Evolutionary conservation across 495 filamentous ascomycete species (phyloP), one percentile per base, ranked within the genome.

Genomic region (Geoglossum glabrum): DNA sequence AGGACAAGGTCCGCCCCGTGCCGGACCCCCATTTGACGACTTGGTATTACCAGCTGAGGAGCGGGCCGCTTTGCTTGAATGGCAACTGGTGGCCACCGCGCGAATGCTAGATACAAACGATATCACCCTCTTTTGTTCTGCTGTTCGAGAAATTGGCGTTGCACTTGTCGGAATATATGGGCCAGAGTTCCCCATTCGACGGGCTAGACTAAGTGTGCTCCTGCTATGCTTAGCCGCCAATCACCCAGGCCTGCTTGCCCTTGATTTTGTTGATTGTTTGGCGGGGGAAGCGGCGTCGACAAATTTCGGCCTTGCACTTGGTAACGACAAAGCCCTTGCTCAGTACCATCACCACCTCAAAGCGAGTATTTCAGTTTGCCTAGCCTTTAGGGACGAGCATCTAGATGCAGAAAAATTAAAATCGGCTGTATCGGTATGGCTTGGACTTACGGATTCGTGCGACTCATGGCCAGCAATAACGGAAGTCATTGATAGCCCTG

Each of bases 401-500:
- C 73, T 79, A 3, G 66, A 73, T 34, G 57, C 74, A 2, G 64
- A 71, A 10, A 63, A 73, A 0, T 60, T 92, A 0, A 72, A 78
- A 40, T 56, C 67, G 36, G 69, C 71, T 15, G 59, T 84, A 7
- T 58, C 59, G 6, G 62, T 61, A 0, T 86, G 81, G 82, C 74
- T 72, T 54, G 56, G 66, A 2, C 72, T 83, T 21, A 30, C 79
- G 23, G 69, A 73, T 23, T 57, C 66, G 49, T 78, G 76, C 52
- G 56, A 68, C 21, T 73, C 76, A 47, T 73, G 68, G 65, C 62
- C 70, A 10, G 70, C 77, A 0, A 63, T 93, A 19, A 57, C 73
- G n/a, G 64, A 66, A 11, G 67, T 68, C n/a, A 65, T 94, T 36
- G 80, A 86, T 56, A 79, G 88, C 61, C 64, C 77, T 5, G 69